Percentiles rank a stretch among this genome's conserved stretches.
Conservation (phyloP, 2,329 filamentous ascomycete species). For the Cercospora zeina region DNA sequence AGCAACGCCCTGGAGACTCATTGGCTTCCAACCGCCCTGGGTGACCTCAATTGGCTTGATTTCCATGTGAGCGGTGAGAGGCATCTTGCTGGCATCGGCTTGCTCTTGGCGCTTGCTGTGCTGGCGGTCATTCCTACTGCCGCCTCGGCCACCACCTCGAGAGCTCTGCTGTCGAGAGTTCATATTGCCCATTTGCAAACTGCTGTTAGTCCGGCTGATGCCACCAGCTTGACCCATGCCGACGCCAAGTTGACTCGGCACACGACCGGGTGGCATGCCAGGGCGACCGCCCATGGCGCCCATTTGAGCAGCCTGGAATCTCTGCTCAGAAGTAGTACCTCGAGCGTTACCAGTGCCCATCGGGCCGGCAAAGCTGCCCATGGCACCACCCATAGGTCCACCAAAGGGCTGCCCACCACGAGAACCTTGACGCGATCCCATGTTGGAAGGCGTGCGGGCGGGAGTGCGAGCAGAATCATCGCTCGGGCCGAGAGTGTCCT, state of each 20-base stretch:
- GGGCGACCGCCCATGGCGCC: constrained; percentile 35
- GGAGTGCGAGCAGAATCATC: constrained; percentile 66
- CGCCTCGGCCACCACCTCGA: constrained; percentile 61
- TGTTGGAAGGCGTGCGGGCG: constrained; percentile 54
- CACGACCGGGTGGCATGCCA: constrained; percentile 54
- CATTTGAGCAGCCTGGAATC: constrained; percentile 55
- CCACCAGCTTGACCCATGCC: constrained; percentile 45
- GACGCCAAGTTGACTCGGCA: constrained; percentile 57
- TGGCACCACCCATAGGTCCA: constrained; percentile 63
- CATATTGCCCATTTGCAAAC: constrained; percentile 59
- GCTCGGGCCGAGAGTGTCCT: constrained; percentile 78
- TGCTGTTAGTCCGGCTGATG: constrained; percentile 65
- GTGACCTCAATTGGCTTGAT: constrained; percentile 76
- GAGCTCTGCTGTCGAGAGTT: constrained; percentile 60
- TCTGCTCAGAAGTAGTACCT: constrained; percentile 76
- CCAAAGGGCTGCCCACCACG: constrained; percentile 46
- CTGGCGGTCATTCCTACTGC: constrained; percentile 59
- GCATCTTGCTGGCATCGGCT: constrained; percentile 81
- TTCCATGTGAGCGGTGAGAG: constrained; percentile 79
- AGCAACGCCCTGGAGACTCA: constrained; percentile 50
- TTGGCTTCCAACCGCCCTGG: constrained; percentile 84
- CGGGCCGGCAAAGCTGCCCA: constrained; percentile 38
- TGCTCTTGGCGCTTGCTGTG: constrained; percentile 59
- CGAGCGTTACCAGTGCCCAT: constrained; percentile 62
- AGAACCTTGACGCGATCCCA: constrained; percentile 53